Base-by-base conservation (phyloP, 371 early-diverging fungal species). In the Mucor plumbeus region DNA sequence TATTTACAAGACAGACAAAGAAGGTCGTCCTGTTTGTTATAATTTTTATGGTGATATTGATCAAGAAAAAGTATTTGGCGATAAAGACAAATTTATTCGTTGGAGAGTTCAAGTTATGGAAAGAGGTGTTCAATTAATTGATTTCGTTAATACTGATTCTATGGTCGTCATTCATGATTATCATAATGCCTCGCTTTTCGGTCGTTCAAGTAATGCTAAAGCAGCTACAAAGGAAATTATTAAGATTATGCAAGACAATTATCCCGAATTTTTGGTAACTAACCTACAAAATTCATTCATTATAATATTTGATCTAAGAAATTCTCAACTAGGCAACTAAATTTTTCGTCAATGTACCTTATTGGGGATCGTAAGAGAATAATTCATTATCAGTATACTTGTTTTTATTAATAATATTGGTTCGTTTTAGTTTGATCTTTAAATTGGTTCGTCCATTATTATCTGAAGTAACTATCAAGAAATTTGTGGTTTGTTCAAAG, bases 71-170 rank as follows among this genome's bases (percentile, higher is more conserved):
- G 87, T 86, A n/a, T 88, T 88, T 81, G 85, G 78, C 19, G 85
- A 88, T 40, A 57, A 80, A 17, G 74, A 80, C 53, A 77, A 83
- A 60, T 88, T 88, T 66, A 69, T 88, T 50, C 83, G 87, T 19
- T 88, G 88, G 88, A 78, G 88, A 44, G 75, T 88, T 40, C 87
- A 88, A 73, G 74, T 88, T 38, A 85, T 85, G 75, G 88, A 88
- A 69, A 81, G 82, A 36, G 83, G 85, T 7, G 74, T 88, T 47
- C 69, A 76, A 33, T 48, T 73, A 43, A 69, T 88, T 39, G 87
- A 88, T 69, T 78, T 88, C 62, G 76, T 79, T 3, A 71, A 84
- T 31, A 76, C 84, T 3, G 85, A 87, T 19, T 75, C 85, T 5
- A 86, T 86, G 85, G 68, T 88, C 34, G 85, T 86, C 56, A 80